Percentiles rank a stretch among this genome's conserved stretches.
These are phyloP conservation scores for Acanthamoeba lenticulata DNA, from an alignment of 208 protist species.

Conservation along the genomic window DNA sequence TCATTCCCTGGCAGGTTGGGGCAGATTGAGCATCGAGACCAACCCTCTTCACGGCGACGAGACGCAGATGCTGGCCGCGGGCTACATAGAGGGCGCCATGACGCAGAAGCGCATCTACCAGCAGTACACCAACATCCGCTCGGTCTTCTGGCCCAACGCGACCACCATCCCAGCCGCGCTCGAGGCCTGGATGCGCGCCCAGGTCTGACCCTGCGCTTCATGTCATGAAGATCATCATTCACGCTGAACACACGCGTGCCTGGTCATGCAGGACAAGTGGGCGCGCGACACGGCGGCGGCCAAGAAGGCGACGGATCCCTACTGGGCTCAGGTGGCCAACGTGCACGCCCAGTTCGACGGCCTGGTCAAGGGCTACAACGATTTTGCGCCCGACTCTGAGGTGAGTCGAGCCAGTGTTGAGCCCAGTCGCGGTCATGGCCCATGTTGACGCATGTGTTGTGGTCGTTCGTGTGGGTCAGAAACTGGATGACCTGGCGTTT, in stretches of 20 bases:
- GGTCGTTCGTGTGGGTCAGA: background rate
- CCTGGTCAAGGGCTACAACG: background rate
- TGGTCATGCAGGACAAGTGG: background rate
- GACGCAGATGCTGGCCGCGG: background rate
- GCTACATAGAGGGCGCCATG: slow-evolving; percentile 14
- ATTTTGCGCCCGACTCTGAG: background rate
- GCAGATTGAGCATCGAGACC: background rate
- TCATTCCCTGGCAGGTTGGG: background rate
- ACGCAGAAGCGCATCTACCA: slow-evolving; percentile 33
- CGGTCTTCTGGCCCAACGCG: background rate
- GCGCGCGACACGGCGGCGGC: background rate
- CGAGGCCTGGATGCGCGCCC: background rate
- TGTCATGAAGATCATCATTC: background rate
- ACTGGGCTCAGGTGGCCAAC: slow-evolving; percentile 13
- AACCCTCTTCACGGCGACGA: background rate
- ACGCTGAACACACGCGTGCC: background rate
- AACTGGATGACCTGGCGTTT: background rate
- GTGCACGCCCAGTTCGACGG: background rate
- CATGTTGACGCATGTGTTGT: background rate
- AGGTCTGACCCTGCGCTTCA: background rate
- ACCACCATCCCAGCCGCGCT: background rate
- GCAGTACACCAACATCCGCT: slow-evolving; percentile 39
- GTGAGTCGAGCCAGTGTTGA: background rate
- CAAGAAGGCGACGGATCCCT: background rate
- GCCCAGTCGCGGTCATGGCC: background rate